Percentiles rank a stretch among this genome's conserved stretches.
Conservation (phyloP, 2,329 filamentous ascomycete species). For the Cucurbitaria berberidis region DNA sequence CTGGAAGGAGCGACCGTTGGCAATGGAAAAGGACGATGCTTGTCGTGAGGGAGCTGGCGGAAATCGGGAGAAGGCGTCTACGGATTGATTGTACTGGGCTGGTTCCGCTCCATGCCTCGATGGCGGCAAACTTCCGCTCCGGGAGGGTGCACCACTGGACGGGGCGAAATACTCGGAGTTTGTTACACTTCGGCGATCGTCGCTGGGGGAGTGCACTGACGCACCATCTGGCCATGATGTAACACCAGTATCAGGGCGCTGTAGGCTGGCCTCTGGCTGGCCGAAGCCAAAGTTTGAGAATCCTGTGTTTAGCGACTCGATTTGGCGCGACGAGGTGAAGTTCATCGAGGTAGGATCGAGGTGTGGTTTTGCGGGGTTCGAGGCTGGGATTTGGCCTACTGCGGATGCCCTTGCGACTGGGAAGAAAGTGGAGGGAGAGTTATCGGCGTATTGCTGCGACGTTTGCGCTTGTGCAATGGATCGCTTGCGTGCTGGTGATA, state of each 20-base stretch:
- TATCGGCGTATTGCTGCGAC: slow-evolving; percentile 41
- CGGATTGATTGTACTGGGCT: slow-evolving; percentile 39
- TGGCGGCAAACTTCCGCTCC: slow-evolving; percentile 63
- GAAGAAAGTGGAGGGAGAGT: slow-evolving; percentile 34
- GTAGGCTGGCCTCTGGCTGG: slow-evolving; percentile 37
- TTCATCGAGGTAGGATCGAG: slow-evolving; percentile 43
- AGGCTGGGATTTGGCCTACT: slow-evolving; percentile 28
- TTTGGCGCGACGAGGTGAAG: slow-evolving; percentile 38
- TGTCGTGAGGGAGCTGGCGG: slow-evolving; percentile 51
- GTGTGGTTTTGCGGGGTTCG: slow-evolving; percentile 37
- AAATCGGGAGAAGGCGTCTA: slow-evolving; percentile 37
- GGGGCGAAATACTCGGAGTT: slow-evolving; percentile 54
- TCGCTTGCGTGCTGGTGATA: slow-evolving; percentile 47
- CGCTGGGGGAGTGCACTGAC: slow-evolving; percentile 51
- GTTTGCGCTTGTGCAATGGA: slow-evolving; percentile 46
- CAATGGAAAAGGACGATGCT: slow-evolving; percentile 57
- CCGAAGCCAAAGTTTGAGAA: slow-evolving; percentile 44
- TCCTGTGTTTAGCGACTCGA: slow-evolving; percentile 40
- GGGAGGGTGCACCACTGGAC: slow-evolving; percentile 55
- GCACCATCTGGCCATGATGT: slow-evolving; percentile 44
- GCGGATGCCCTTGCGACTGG: slow-evolving; percentile 29
- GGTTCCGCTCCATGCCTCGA: slow-evolving; percentile 59
- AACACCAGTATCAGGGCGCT: slow-evolving; percentile 33
- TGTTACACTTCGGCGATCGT: slow-evolving; percentile 50
- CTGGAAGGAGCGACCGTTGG: slow-evolving; percentile 48